Conservation (phyloP, 805 yeast genomes). For the Tetrapisispora taiwanensis region DNA sequence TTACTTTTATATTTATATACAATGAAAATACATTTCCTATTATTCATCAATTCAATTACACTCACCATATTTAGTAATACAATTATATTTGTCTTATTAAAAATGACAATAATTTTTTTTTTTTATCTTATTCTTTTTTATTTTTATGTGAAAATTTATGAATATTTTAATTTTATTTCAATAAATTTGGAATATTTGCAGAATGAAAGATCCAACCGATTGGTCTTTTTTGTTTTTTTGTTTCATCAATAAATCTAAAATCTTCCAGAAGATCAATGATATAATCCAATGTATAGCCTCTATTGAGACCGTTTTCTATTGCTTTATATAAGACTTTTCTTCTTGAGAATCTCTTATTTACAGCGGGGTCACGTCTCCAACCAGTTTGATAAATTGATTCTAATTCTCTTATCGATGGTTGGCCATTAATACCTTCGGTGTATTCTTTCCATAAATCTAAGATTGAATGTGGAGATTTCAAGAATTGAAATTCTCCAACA, state of each 20-base stretch:
- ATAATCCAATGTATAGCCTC: slow-evolving; percentile 35
- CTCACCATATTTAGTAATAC: too few relatives aligned
- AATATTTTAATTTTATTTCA: not conserved
- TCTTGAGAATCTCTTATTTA: slow-evolving; percentile 42
- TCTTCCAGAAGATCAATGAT: slow-evolving; percentile 40
- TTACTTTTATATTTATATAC: too few relatives aligned
- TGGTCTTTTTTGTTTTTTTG: slow-evolving; percentile 35
- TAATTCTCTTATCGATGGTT: slow-evolving; percentile 42
- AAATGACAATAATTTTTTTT: too few relatives aligned
- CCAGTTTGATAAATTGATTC: slow-evolving; percentile 41
- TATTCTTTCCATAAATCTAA: slow-evolving; percentile 50
- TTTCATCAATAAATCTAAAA: slow-evolving; percentile 33
- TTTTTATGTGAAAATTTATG: too few relatives aligned
- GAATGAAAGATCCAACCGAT: slow-evolving; percentile 37
- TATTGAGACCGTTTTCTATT: slow-evolving; percentile 38
- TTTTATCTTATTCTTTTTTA: too few relatives aligned
- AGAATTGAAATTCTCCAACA: slow-evolving; percentile 29
- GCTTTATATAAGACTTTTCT: slow-evolving; percentile 47
- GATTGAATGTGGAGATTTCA: slow-evolving; percentile 37
- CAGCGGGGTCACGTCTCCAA: slow-evolving; percentile 48
- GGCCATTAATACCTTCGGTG: slow-evolving; percentile 40
- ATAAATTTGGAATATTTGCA: slow-evolving; percentile 23
- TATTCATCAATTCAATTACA: too few relatives aligned
- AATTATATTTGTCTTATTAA: too few relatives aligned
- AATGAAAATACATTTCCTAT: too few relatives aligned